phyloP scores from a whole-genome alignment of 1,284 basidiomycete genomes.

The Malassezia yamatoensis region DNA sequence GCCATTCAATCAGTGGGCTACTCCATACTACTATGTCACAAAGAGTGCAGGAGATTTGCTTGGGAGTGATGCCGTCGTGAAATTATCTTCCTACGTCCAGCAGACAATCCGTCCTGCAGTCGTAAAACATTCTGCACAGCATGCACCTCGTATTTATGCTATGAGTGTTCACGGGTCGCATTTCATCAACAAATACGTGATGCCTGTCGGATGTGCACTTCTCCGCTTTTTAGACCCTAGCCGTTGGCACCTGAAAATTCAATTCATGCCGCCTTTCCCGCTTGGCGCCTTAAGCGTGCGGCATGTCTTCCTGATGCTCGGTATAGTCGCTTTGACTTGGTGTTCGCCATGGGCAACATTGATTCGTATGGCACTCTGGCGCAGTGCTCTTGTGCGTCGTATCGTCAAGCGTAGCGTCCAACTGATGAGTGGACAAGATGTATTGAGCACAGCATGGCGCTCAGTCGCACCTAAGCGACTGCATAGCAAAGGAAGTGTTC shows the following conservation, averaged over 20 bases:
- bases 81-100: constrained; percentile 2
- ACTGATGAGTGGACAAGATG: constrained; percentile 24
- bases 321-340: constrained; percentile 40
- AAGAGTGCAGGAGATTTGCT: background rate
- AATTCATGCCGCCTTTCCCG: constrained; percentile 39
- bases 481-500: background rate
- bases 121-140: background rate
- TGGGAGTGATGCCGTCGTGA: background rate
- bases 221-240: background rate
- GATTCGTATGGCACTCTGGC: constrained; percentile 40
- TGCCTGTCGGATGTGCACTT: background rate
- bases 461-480: constrained; percentile 7
- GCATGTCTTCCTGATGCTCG: constrained; percentile 33
- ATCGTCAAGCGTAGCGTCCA: constrained; percentile 21
- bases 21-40: constrained; percentile 1
- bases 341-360: constrained; percentile 44
- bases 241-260: background rate
- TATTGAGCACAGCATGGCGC: constrained; percentile 19
- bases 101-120: constrained; percentile 15
- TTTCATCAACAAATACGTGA: background rate
- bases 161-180: too few relatives aligned
- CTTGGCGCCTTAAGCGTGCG: constrained; percentile 36
- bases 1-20: constrained; percentile 20
- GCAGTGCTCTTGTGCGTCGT: constrained; percentile 36
- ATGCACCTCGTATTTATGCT: constrained; percentile 1